Evolutionary conservation across 2,329 filamentous ascomycete genomes (phyloP), one percentile per base, ranked within the genome.

Genomic region (Cytospora piceae): DNA sequence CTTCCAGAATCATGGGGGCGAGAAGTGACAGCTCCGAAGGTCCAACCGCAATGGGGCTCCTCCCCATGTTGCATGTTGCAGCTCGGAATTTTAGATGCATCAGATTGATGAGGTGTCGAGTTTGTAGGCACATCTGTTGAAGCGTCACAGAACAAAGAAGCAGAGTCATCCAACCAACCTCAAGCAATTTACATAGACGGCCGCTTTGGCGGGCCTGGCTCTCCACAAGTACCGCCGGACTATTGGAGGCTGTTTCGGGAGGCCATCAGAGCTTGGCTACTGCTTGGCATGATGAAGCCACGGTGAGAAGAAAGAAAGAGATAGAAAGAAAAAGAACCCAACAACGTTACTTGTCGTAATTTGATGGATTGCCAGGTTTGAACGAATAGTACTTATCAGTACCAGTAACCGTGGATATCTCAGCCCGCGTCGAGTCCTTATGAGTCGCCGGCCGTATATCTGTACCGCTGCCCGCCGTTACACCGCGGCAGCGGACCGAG

Each of bases 401-500:
- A 37, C 46, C 52, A 11, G 11, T 32, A 6, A 20, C 29, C 15
- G 60, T n/a, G 37, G 55, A 3, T 27, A 62, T 61, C 62, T 58
- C 58, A 65, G 61, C 58, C 61, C 32, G 51, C 56, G 27, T 63
- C 53, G 64, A 65, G 54, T 65, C 55, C 20, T 22, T 1, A 46
- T 22, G 17, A 46, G 31, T 58, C 24, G 39, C 62, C 39, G 60
- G 57, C 46, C 20, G 54, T 65, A 55, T 31, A 58, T 53, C 53
- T 15, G 54, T 65, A 55, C 39, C 58, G 52, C 63, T 37, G 42
- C 42, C 63, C 57, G 63, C 37, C 34, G 66, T 67, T 63, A 59
- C 66, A 67, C 58, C 55, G 66, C 62, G 57, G 63, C 52, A 55
- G 63, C 65, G 63, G 62, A 62, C 58, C 54, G 63, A 56, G 55